Evolutionary conservation across 2,329 filamentous ascomycete species (phyloP), one percentile per base, ranked within the genome.

Genomic region (Lojkania enalia): DNA sequence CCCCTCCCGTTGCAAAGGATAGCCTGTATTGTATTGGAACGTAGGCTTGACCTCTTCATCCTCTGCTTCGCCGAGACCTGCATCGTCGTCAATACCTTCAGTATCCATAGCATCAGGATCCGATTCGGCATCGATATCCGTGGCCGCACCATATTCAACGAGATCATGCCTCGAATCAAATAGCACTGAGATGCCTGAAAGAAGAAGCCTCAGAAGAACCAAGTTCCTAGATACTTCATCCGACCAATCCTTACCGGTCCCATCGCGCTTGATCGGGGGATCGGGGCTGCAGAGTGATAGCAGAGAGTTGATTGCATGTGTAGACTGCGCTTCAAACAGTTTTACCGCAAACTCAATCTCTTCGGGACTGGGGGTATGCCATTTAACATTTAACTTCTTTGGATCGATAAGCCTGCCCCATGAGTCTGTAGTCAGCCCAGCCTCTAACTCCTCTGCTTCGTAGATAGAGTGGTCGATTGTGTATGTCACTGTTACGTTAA

Each of bases 221-320:
- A 99, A 79, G 55, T 96, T 90, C 43, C 94, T 79, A 2, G 90
- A 92, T 20, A 97, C 86, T 67, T 99, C 95, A 66, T 99, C 94
- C 0, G 92, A 96, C 94, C 94, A 99, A 60, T 96, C 92, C 71
- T 97, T 99, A 57, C 95, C 95, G 67, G 92, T 96, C 27, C 94
- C 94, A 55, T 91, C 92, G 44, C 92, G 83, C 69, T 90, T 95
- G 41, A 97, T 86, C 2, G 84, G 86, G 1, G 90, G 86, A 25
- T 86, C 81, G 35, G 89, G 85, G 50, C 88, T 85, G 63, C 90
- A 95, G n/a, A 99, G 78, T 5, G 85, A 81, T 51, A 83, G 81
- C 11, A 99, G 74, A 49, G 89, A 84, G 46, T 84, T 76, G 48
- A 92, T 80, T 2, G 92, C 91, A 30, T 82, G 84, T 44, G 83